These are phyloP conservation scores for Pseudogymnoascus sp. DNA, from an alignment of 2,329 filamentous ascomycete genomes.

Conservation along the genomic window DNA sequence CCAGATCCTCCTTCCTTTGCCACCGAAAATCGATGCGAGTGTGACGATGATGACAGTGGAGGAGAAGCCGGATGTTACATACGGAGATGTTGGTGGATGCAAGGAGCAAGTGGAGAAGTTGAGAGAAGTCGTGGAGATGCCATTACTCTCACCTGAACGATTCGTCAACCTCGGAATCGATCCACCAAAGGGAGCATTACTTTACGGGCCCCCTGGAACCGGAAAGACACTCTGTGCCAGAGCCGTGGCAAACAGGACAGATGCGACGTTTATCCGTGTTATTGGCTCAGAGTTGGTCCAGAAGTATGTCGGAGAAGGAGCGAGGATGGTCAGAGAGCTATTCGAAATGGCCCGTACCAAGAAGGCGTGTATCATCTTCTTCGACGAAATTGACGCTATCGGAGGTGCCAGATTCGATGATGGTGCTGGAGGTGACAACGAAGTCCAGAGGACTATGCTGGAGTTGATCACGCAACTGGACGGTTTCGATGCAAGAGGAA, in stretches of 20 bases:
- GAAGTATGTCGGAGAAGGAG: constrained; percentile 98
- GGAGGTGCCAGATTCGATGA: constrained; percentile 95
- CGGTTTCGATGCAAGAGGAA: constrained; percentile 91
- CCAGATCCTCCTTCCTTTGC: constrained; percentile 91
- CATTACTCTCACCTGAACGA: constrained; percentile 86
- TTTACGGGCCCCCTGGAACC: constrained; percentile 96
- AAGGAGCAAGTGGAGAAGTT: constrained; percentile 99
- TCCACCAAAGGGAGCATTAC: constrained; percentile 90
- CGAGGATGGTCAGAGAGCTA: constrained; percentile 94
- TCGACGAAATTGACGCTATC: constrained; percentile 95
- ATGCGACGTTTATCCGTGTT: constrained; percentile 96
- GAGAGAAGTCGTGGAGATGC: constrained; percentile 97
- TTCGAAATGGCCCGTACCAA: constrained; percentile 99
- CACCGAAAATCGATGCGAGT: constrained; percentile 96
- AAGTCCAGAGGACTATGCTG: constrained; percentile 96
- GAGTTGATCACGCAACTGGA: constrained; percentile 96
- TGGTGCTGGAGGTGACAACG: constrained; percentile 92
- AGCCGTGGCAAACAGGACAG: constrained; percentile 95
- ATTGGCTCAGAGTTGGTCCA: constrained; percentile 97
- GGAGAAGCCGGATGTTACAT: constrained; percentile 98
- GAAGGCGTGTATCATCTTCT: constrained; percentile 99
- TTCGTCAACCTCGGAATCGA: constrained; percentile 99
- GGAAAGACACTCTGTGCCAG: constrained; percentile 97
- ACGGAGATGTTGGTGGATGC: constrained; percentile 96
- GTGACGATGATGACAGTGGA: constrained; percentile 99